phyloP scores from a whole-genome alignment of 116 monocot species.

The Zostera marina region DNA sequence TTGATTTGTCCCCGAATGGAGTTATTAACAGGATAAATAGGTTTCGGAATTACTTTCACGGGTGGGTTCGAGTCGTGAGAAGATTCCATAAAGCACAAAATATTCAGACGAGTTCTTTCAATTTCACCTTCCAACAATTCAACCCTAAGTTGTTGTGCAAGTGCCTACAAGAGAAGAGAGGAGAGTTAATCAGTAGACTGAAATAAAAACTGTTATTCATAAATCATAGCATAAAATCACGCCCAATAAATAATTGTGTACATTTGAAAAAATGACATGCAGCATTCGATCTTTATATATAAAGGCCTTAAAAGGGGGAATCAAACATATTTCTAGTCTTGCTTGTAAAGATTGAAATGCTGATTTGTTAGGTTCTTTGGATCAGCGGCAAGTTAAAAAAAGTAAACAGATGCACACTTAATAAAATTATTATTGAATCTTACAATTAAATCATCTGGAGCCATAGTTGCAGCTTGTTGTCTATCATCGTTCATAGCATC shows the following conservation, averaged over 20 bases:
- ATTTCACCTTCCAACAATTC: constrained; percentile 72
- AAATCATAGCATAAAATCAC: neutral
- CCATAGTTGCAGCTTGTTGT: constrained; percentile 31
- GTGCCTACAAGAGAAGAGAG: constrained; percentile 32
- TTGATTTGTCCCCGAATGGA: constrained; percentile 24
- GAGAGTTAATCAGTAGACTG: neutral
- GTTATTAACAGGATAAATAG: constrained; percentile 11
- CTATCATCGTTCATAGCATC: constrained; percentile 73
- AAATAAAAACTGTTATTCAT: neutral
- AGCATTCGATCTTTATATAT: too few relatives aligned
- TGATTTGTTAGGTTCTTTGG: too few relatives aligned
- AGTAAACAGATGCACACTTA: neutral
- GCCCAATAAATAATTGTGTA: too few relatives aligned
- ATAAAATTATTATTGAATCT: constrained; percentile 7
- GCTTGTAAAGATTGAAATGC: too few relatives aligned
- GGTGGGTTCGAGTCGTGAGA: constrained; percentile 25
- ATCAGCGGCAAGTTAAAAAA: neutral
- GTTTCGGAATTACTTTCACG: constrained; percentile 19
- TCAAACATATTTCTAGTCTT: too few relatives aligned
- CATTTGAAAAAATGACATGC: too few relatives aligned
- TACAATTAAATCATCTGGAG: constrained; percentile 92
- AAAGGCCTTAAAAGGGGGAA: too few relatives aligned
- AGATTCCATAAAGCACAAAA: constrained; percentile 77
- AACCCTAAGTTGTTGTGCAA: constrained; percentile 54
- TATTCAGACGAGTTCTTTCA: constrained; percentile 82